phyloP scores from a whole-genome alignment of 805 yeast genomes.

The Vanderwaltozyma tropicalis region DNA sequence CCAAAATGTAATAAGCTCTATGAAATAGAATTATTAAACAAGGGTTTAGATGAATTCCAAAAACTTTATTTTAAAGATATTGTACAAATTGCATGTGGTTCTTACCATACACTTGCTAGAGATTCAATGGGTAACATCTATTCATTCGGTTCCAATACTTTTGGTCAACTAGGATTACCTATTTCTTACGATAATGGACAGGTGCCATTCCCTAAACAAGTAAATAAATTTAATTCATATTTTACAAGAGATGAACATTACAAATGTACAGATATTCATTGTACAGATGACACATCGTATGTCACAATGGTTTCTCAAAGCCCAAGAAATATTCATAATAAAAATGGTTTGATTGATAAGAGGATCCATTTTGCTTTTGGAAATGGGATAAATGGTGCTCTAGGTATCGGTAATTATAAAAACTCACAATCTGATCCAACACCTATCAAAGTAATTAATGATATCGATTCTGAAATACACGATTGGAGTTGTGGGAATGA shows the following conservation, averaged over 20 bases:
- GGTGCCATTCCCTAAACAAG: slow-evolving; percentile 56
- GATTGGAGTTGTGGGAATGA: slow-evolving; percentile 36
- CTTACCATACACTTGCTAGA: slow-evolving; percentile 58
- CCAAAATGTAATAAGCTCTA: slow-evolving; percentile 40
- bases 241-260: slow-evolving; percentile 34
- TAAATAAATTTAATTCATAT: slow-evolving; percentile 32
- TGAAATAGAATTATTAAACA: slow-evolving; percentile 33
- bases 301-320: slow-evolving; percentile 31
- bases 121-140: slow-evolving; percentile 61
- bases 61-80: slow-evolving; percentile 32
- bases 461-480: slow-evolving; percentile 9
- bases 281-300: slow-evolving; percentile 59
- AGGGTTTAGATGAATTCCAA: slow-evolving; percentile 6
- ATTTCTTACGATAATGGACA: slow-evolving; percentile 56
- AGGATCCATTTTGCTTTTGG: slow-evolving; percentile 57
- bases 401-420: slow-evolving; percentile 66
- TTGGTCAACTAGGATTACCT: slow-evolving; percentile 75
- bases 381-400: slow-evolving; percentile 73
- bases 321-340: slow-evolving; percentile 23
- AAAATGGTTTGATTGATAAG: slow-evolving; percentile 19
- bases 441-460: slow-evolving; percentile 29
- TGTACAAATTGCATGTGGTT: slow-evolving; percentile 59
- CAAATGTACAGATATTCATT: slow-evolving; percentile 44
- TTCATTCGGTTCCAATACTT: slow-evolving; percentile 77
- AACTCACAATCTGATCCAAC: slow-evolving; percentile 67